A percentile compares a stretch with the other conserved stretches of the same genome.
Evolutionary conservation across 257 asterid genomes (phyloP).

Genomic region (Scutellaria galericulata): DNA sequence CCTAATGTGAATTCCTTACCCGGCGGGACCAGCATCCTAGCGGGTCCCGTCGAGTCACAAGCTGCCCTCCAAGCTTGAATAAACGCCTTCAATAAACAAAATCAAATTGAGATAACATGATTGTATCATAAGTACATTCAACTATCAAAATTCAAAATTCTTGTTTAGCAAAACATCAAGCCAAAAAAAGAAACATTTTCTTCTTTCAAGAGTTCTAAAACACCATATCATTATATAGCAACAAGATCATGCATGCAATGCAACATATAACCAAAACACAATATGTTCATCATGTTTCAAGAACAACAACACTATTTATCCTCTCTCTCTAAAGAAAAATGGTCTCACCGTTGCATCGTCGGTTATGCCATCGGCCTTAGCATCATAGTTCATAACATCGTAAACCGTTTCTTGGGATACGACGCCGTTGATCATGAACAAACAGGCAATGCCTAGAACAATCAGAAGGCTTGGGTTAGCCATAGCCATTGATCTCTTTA

Average conservation of each 20-base stretch:
- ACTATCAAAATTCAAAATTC: too few relatives aligned
- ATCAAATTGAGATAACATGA: too few relatives aligned
- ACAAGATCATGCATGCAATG: not conserved
- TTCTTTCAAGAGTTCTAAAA: too few relatives aligned
- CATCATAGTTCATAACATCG: constrained; percentile 57
- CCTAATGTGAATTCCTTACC: constrained; percentile 48
- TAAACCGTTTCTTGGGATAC: constrained; percentile 50
- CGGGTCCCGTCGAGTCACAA: constrained; percentile 44
- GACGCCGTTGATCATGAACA: constrained; percentile 30
- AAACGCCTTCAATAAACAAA: constrained; percentile 41
- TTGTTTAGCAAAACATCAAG: too few relatives aligned
- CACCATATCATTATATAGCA: too few relatives aligned
- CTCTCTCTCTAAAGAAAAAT: too few relatives aligned
- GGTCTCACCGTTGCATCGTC: constrained; percentile 49
- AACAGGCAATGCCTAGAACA: constrained; percentile 34
- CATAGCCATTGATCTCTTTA: not conserved
- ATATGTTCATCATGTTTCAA: not conserved
- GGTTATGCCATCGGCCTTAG: constrained; percentile 46
- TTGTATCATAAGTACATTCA: too few relatives aligned
- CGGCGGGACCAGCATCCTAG: constrained; percentile 48
- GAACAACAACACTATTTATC: too few relatives aligned
- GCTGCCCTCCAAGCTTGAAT: constrained; percentile 63
- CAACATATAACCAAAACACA: not conserved
- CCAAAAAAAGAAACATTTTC: too few relatives aligned
- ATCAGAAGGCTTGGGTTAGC: constrained; percentile 16